These are phyloP conservation scores for Geotrichum citri-aurantii DNA, from an alignment of 1,139 yeast species.

Conservation along the genomic window DNA sequence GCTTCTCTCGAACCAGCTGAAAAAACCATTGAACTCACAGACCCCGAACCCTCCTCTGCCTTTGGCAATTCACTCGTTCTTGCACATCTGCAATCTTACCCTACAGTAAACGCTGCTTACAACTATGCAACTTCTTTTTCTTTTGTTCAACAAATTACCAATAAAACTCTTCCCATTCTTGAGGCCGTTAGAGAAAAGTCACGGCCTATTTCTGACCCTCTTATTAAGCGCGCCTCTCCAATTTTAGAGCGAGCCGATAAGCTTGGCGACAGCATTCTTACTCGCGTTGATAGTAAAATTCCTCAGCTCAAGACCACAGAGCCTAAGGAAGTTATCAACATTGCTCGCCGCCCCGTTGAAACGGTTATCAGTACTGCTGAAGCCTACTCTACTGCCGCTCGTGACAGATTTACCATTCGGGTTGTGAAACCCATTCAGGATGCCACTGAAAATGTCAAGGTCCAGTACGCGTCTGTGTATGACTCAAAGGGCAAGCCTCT, in stretches of 20 bases:
- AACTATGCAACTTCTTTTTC: slow-evolving; percentile 59
- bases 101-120: slow-evolving; percentile 55
- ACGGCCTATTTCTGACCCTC: slow-evolving; percentile 33
- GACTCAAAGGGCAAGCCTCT: slow-evolving; percentile 59
- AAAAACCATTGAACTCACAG: not conserved
- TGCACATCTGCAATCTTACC: slow-evolving; percentile 45
- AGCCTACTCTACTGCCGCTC: slow-evolving; percentile 31
- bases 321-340: slow-evolving; percentile 34
- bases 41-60: not conserved
- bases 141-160: slow-evolving; percentile 50
- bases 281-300: slow-evolving; percentile 33
- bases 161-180: slow-evolving; percentile 53
- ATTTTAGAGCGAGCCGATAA: slow-evolving; percentile 33
- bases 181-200: slow-evolving; percentile 38
- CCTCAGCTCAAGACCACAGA: slow-evolving; percentile 35
- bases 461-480: slow-evolving; percentile 37
- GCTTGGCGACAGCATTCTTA: slow-evolving; percentile 35
- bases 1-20: slow-evolving; percentile 2
- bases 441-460: slow-evolving; percentile 32
- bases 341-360: slow-evolving; percentile 33
- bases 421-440: slow-evolving; percentile 33
- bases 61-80: slow-evolving; percentile 30
- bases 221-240: slow-evolving; percentile 33
- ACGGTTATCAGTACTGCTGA: slow-evolving; percentile 29
- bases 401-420: slow-evolving; percentile 27